A percentile compares a stretch with the other conserved stretches of the same genome.
Conservation (phyloP, 345 rosid genomes). For the Clausena lansium region DNA sequence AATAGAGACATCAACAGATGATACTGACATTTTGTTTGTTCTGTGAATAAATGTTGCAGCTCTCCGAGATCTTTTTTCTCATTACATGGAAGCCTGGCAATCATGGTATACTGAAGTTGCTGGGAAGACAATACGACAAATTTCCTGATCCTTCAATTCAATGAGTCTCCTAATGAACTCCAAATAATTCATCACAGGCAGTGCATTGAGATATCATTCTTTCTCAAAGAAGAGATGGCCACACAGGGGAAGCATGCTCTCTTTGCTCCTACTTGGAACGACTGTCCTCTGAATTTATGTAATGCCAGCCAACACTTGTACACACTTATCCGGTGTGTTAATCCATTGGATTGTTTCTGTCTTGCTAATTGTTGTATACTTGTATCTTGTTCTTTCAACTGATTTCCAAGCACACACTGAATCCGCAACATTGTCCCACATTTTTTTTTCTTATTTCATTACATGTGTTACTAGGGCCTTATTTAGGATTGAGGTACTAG, state of each 20-base stretch:
- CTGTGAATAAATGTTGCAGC: conserved; percentile 44
- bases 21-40: not conserved
- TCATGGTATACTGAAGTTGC: conserved; percentile 81
- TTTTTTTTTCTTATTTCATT: no score
- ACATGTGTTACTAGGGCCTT: no score
- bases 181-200: conserved; percentile 2
- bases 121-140: conserved; percentile 39
- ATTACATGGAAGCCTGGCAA: conserved; percentile 91
- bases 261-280: conserved; percentile 22
- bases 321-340: conserved; percentile 2
- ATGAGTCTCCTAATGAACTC: not conserved
- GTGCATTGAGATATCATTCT: not conserved
- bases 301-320: not conserved
- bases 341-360: conserved; percentile 2
- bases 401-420: not conserved
- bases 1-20: no score
- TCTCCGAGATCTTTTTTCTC: conserved; percentile 72
- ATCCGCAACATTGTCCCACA: not conserved
- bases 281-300: conserved; percentile 13
- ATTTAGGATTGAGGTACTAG: no score
- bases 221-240: conserved; percentile 24
- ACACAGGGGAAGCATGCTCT: conserved; percentile 24
- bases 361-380: not conserved
- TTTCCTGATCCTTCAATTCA: conserved; percentile 24
- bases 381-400: not conserved